Conservation (phyloP, 495 filamentous ascomycete genomes). For the Choiromyces venosus region DNA sequence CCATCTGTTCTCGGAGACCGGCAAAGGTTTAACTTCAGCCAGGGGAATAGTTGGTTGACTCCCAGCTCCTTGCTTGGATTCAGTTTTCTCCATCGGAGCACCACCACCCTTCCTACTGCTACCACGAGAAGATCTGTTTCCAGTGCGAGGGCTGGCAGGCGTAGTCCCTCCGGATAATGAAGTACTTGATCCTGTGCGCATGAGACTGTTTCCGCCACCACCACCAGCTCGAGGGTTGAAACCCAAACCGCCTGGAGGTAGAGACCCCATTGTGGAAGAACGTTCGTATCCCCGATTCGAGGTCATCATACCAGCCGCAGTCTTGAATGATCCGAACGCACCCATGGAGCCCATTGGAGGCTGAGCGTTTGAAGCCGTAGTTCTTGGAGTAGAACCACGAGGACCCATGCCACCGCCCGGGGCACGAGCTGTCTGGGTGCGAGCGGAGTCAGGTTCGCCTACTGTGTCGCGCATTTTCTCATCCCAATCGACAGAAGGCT, state of each 20-base stretch:
- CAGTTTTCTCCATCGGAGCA: constrained; percentile 48
- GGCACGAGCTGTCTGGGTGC: constrained; percentile 67
- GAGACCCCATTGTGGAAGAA: constrained; percentile 19
- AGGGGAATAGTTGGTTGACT: constrained; percentile 80
- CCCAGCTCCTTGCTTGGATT: constrained; percentile 58
- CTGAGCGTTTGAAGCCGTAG: constrained; percentile 43
- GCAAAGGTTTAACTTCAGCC: constrained; percentile 76
- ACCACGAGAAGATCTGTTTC: constrained; percentile 53
- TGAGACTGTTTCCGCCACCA: constrained; percentile 43
- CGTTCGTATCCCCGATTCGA: constrained; percentile 34
- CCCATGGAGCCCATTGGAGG: constrained; percentile 62
- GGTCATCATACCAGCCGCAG: constrained; percentile 39
- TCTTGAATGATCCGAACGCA: constrained; percentile 52
- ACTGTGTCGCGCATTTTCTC: constrained; percentile 75
- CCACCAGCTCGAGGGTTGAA: constrained; percentile 53
- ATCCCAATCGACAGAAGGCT: constrained; percentile 87
- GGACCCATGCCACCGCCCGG: constrained; percentile 52
- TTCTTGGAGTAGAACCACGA: constrained; percentile 46
- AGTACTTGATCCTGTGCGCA: constrained; percentile 54
- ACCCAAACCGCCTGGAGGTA: constrained; percentile 35
- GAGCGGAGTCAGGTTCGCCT: constrained; percentile 56
- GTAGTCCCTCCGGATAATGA: constrained; percentile 47
- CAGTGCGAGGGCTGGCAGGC: constrained; percentile 53
- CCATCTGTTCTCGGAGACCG: constrained; percentile 69
- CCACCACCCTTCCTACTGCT: constrained; percentile 57